A percentile compares a stretch with the other conserved stretches of the same genome.
Evolutionary conservation across 2,329 filamentous ascomycete species (phyloP).

Genomic region (Nemania abortiva): DNA sequence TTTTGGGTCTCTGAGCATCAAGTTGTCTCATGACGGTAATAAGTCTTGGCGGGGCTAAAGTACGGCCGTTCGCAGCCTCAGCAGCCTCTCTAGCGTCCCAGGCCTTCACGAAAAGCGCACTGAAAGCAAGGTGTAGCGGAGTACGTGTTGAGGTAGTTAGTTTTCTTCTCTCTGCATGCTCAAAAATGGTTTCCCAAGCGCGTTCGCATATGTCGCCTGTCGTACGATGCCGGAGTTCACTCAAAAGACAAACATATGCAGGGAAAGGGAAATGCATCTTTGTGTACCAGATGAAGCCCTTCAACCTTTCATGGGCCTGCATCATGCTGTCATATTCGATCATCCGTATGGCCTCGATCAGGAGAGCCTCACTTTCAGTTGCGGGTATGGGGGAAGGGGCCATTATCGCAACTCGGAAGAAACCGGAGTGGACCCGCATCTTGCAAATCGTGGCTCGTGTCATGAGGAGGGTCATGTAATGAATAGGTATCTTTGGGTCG

Average conservation of each 20-base stretch:
- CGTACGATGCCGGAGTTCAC: conserved; percentile 65
- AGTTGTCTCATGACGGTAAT: conserved; percentile 62
- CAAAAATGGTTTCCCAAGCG: conserved; percentile 68
- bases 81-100: conserved; percentile 70
- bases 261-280: conserved; percentile 71
- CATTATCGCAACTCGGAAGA: conserved; percentile 61
- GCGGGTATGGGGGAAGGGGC: conserved; percentile 56
- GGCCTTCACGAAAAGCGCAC: conserved; percentile 69
- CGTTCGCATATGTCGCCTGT: conserved; percentile 68
- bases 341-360: conserved; percentile 68
- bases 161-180: conserved; percentile 66
- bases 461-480: conserved; percentile 70
- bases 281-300: conserved; percentile 69
- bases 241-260: conserved; percentile 70
- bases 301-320: conserved; percentile 63
- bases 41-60: conserved; percentile 59
- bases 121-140: conserved; percentile 70
- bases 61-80: conserved; percentile 59
- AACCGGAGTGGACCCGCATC: conserved; percentile 66
- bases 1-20: conserved; percentile 51
- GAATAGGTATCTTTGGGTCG: conserved; percentile 69
- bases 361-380: conserved; percentile 64
- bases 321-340: conserved; percentile 70
- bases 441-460: conserved; percentile 68
- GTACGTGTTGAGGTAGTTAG: conserved; percentile 63